Base-by-base conservation (phyloP, 2,329 filamentous ascomycete species). In the Fusarium burgessii region DNA sequence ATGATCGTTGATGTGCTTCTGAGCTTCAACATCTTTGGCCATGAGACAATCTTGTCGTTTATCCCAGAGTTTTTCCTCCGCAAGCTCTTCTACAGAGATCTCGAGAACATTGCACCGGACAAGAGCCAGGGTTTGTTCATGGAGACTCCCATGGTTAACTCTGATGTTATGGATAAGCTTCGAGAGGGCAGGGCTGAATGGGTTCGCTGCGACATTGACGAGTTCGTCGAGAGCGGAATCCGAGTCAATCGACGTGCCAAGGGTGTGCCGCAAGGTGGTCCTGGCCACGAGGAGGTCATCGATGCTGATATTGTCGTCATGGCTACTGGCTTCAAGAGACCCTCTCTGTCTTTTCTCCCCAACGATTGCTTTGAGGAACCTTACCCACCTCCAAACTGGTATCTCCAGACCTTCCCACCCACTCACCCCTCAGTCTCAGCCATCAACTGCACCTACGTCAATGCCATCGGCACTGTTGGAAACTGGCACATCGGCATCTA, bases 401-500 rank as follows among this genome's bases (percentile, higher is more conserved):
- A 96, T 74, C 86, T 97, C 0, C 93, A 97, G 79, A 92, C 92
- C 1, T 97, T 97, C 81, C 93, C 94, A 7, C 92, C 93, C 0
- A 80, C 84, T 6, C 91, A 95, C 71, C 88, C 91, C 1, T 91
- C 89, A 36, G 86, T 97, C 50, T 94, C 91, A 70, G 91, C 91
- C 69, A 95, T 93, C 81, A 97, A 97, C 81, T 87, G 91, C 83
- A 96, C 93, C 0, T 97, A 95, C 72, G 84, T 0, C 92, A 96
- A 3, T 92, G 93, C 3, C 92, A 96, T 80, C 93, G 92, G 86
- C 91, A 96, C 78, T 93, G 74, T 76, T 0, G 73, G 93, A 0
- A 95, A 96, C 79, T 95, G 92, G 87, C 93, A 97, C 76, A 95
- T 97, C 47, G 94, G 93, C 7, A 95, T 97, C 75, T 97, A 96